Conservation (phyloP, 208 protist genomes). For the Trypanosomatidae sp. region DNA sequence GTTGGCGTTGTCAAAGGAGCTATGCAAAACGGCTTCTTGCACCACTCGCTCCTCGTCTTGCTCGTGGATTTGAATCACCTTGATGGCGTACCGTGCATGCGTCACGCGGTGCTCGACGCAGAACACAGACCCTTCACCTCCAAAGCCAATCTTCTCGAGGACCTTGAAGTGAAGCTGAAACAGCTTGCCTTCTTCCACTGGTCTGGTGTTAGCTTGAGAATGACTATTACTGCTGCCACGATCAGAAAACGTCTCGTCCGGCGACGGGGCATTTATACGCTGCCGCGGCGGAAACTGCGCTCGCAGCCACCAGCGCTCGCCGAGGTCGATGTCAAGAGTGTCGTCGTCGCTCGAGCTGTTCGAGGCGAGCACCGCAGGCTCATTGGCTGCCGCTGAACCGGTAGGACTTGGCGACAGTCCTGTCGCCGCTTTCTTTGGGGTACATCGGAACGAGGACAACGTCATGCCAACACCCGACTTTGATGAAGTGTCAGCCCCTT, state of each 20-base stretch:
- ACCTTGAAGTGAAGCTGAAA: conserved; percentile 82
- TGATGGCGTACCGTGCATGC: conserved; percentile 69
- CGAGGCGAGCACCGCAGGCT: not conserved
- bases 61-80: conserved; percentile 67
- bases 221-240: conserved; percentile 15
- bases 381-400: not conserved
- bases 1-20: conserved; percentile 76
- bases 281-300: conserved; percentile 12
- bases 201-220: conserved; percentile 9
- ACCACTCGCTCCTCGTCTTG: conserved; percentile 65
- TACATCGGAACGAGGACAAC: not conserved
- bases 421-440: not conserved
- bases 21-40: conserved; percentile 79
- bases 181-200: conserved; percentile 42
- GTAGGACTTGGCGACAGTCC: not conserved
- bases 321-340: conserved; percentile 28
- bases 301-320: conserved; percentile 34
- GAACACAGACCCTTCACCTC: conserved; percentile 77
- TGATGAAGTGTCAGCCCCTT: not conserved
- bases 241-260: conserved; percentile 19
- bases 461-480: not conserved
- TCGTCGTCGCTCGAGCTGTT: conserved; percentile 21
- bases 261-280: conserved; percentile 10
- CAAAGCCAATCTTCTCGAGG: conserved; percentile 68
- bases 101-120: conserved; percentile 81